A percentile compares a stretch with the other conserved stretches of the same genome.
Conservation (phyloP, 139 green algal genomes). For the Tetradesmus lagerheimii region DNA sequence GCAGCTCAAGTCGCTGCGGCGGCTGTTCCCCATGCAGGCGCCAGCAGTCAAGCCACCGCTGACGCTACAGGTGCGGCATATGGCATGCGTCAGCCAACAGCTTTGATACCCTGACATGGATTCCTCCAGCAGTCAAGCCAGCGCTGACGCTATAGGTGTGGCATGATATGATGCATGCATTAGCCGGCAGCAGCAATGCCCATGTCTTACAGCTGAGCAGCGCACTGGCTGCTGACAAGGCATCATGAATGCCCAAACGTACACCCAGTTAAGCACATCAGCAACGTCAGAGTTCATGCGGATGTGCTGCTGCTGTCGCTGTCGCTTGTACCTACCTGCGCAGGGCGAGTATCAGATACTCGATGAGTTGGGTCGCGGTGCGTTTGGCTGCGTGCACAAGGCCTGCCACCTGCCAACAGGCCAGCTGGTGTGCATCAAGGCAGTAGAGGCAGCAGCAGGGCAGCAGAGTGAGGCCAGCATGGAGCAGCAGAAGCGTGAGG, state of each 20-base stretch:
- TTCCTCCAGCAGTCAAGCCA: too few species aligned
- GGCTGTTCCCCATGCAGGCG: slow-evolving; percentile 20
- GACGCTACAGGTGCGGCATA: slow-evolving; percentile 2
- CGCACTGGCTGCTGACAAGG: too few species aligned
- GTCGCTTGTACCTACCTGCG: neutral
- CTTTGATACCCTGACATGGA: too few species aligned
- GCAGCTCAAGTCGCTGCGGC: slow-evolving; percentile 25
- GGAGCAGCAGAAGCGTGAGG: slow-evolving; percentile 18
- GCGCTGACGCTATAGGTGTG: too few species aligned
- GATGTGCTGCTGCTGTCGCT: too few species aligned
- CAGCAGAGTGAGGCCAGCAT: neutral
- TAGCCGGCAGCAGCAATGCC: too few species aligned
- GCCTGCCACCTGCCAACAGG: slow-evolving; percentile 18
- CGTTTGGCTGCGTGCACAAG: slow-evolving; percentile 29
- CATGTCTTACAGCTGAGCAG: too few species aligned
- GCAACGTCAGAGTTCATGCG: too few species aligned
- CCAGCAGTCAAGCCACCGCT: slow-evolving; percentile 22
- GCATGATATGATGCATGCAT: too few species aligned
- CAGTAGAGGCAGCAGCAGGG: neutral
- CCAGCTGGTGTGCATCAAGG: slow-evolving; percentile 38
- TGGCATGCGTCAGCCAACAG: too few species aligned
- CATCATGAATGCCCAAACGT: too few species aligned
- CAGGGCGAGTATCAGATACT: slow-evolving; percentile 40
- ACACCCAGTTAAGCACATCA: too few species aligned
- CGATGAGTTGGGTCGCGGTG: slow-evolving; percentile 1